These are phyloP conservation scores for Malassezia cuniculi DNA, from an alignment of 1,284 basidiomycete genomes.

Conservation along the genomic window DNA sequence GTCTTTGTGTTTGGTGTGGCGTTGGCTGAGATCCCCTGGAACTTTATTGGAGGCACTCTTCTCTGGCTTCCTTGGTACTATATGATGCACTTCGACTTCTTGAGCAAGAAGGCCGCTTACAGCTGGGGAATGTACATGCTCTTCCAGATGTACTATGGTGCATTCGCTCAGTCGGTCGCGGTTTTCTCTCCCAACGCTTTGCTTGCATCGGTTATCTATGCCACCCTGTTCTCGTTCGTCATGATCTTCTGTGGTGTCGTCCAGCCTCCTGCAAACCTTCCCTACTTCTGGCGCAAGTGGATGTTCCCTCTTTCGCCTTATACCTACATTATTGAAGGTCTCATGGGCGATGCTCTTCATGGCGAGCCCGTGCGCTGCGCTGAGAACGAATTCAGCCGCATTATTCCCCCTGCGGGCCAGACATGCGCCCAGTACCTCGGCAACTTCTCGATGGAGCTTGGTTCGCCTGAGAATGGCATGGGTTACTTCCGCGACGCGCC, in stretches of 20 bases:
- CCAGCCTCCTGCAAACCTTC: slow-evolving; percentile 23
- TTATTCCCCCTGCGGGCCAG: slow-evolving; percentile 45
- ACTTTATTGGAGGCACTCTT: slow-evolving; percentile 22
- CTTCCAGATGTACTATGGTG: slow-evolving; percentile 50
- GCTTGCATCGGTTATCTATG: slow-evolving; percentile 56
- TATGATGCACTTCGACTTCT: slow-evolving; percentile 16
- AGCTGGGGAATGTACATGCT: slow-evolving; percentile 21
- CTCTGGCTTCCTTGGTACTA: slow-evolving; percentile 27
- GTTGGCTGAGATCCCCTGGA: slow-evolving; percentile 43
- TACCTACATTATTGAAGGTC: slow-evolving; percentile 49
- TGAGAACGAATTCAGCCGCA: slow-evolving; percentile 41
- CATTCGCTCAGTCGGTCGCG: slow-evolving; percentile 55
- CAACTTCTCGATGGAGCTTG: slow-evolving; percentile 32
- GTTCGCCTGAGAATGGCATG: slow-evolving; percentile 12
- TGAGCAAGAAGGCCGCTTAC: slow-evolving; percentile 10
- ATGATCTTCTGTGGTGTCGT: slow-evolving; percentile 53
- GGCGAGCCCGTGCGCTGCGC: slow-evolving; percentile 45
- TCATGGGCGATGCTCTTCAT: slow-evolving; percentile 43
- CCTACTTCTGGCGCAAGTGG: slow-evolving; percentile 18
- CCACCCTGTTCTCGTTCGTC: slow-evolving; percentile 54
- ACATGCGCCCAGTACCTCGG: slow-evolving; percentile 47
- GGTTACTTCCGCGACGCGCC: slow-evolving; percentile 20
- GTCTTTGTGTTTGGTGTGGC: slow-evolving; percentile 43
- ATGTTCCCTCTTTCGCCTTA: slow-evolving; percentile 58
- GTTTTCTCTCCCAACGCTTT: slow-evolving; percentile 56